Evolutionary conservation across 805 yeast species (phyloP), one percentile per base, ranked within the genome.

Genomic region (Hermanozyma aechmeae): DNA sequence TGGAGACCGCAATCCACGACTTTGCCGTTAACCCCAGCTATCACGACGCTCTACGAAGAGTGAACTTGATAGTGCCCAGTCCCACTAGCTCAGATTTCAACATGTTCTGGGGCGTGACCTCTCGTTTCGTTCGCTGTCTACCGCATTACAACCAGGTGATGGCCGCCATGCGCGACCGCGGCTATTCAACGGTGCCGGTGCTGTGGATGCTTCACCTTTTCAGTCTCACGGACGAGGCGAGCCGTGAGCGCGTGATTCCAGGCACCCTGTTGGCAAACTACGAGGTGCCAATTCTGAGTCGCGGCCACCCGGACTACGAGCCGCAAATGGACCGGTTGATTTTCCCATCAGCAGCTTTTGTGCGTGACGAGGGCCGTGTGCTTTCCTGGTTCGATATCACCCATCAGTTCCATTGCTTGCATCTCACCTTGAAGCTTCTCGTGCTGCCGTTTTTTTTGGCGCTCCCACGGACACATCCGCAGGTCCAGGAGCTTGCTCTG

Each of bases 381-480:
- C 10, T 7, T 10, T 38, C 43, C 12, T 40, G 44, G 43, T 38
- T 40, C 20, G 46, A 42, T 18, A 33, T 37, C 19, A 29, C 38
- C 11, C 31, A 32, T 27, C 44, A 42, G 23, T 27, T 33, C 24
- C 39, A 35, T 15, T 28, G 38, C 13, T 35, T 32, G 28, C 27
- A 33, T 27, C 13, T 40, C 8, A 27, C 31, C 10, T 20, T 42
- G n/a, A 27, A 31, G 27, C 26, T 42, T 12, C 23, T 40, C 25
- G 37, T 38, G 12, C 25, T 35, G 10, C 30, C 29, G 23, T 23
- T 25, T 17, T 35, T 42, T 24, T 25, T 42, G 20, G 39, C 29
- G 8, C 37, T 42, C 10, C 38, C 43, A 2, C 28, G 46, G n/a
- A 34, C 31, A 23, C 58, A 50, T 28, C 53, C 55, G 1, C 40